Evolutionary conservation across 2,329 filamentous ascomycete species (phyloP).

Genomic region (Talaromyces sp.): DNA sequence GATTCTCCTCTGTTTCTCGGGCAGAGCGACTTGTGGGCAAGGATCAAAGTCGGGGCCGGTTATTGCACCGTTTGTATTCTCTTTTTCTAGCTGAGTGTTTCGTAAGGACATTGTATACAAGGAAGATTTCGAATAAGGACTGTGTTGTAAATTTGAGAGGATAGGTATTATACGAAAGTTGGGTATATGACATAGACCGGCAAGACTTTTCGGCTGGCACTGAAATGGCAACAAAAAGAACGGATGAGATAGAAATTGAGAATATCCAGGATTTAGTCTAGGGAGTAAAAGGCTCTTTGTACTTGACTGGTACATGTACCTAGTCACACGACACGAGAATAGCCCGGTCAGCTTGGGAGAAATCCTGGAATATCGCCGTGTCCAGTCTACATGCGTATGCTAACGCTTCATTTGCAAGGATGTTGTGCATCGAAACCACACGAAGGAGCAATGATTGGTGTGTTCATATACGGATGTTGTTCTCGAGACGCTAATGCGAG

Average conservation of each 20-base stretch:
- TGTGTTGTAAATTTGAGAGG: neutral
- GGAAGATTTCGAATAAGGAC: neutral
- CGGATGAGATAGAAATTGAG: neutral
- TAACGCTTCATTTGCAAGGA: neutral
- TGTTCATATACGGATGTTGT: neutral
- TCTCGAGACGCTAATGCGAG: neutral
- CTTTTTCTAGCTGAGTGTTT: too few relatives aligned
- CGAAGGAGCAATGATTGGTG: neutral
- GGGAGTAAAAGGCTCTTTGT: neutral
- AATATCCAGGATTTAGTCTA: neutral
- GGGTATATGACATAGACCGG: neutral
- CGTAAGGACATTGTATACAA: neutral
- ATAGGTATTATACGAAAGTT: neutral
- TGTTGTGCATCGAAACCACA: neutral
- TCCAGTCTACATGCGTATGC: neutral
- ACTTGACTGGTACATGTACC: neutral
- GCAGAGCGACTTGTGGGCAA: constrained; percentile 8
- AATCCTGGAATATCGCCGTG: neutral
- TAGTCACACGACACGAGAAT: neutral
- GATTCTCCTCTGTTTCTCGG: constrained; percentile 5
- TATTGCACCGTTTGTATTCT: neutral
- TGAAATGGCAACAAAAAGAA: too few relatives aligned
- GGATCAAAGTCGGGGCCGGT: constrained; percentile 5
- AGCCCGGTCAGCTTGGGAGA: neutral
- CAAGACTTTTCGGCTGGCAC: neutral